Evolutionary conservation across 257 asterid species (phyloP).

Genomic region (Solanum acaule): DNA sequence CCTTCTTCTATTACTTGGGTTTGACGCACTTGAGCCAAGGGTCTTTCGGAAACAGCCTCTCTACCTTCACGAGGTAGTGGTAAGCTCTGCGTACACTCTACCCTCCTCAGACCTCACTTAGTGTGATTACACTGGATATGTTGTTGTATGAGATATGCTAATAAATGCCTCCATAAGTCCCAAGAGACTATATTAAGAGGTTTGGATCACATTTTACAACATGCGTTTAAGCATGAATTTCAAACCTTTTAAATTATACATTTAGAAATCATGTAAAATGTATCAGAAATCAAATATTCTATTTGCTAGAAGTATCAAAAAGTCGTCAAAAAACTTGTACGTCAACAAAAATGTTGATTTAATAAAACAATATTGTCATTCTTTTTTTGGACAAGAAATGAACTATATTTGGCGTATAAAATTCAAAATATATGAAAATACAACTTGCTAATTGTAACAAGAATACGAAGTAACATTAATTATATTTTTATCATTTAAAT

Average conservation of each 20-base stretch:
- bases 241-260: neutral
- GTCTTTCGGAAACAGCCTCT: neutral
- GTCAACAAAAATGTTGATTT: neutral
- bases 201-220: neutral
- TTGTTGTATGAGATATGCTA: neutral
- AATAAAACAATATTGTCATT: neutral
- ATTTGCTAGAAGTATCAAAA: neutral
- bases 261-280: neutral
- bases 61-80: neutral
- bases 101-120: neutral
- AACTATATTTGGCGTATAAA: neutral
- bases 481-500: neutral
- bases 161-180: neutral
- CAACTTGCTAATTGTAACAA: neutral
- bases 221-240: neutral
- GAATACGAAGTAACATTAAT: neutral
- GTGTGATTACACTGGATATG: neutral
- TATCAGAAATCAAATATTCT: neutral
- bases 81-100: neutral
- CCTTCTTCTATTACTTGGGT: neutral
- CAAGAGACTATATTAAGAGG: neutral
- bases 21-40: neutral
- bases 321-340: neutral
- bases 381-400: neutral
- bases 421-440: neutral